A percentile compares a stretch with the other conserved stretches of the same genome.
Conservation (phyloP, 495 filamentous ascomycete genomes). For the Cenococcum geophilum region DNA sequence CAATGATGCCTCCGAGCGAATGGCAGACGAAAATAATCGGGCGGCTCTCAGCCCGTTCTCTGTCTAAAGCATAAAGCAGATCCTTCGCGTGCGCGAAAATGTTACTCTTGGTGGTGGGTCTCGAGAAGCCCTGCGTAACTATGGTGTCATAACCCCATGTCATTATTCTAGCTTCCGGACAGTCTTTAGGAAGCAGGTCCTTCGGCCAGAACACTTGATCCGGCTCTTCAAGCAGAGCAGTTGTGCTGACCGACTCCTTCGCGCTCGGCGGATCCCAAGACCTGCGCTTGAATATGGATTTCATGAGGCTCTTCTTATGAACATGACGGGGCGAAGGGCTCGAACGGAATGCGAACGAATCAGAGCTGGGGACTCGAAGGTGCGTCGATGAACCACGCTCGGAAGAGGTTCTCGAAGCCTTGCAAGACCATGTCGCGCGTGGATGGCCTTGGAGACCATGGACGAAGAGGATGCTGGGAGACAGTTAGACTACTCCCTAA, state of each 20-base stretch:
- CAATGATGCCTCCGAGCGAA: slow-evolving; percentile 4
- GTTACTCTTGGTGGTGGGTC: neutral
- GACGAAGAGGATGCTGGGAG: slow-evolving; percentile 11
- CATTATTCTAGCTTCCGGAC: neutral
- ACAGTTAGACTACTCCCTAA: too few species aligned
- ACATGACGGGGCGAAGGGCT: too few species aligned
- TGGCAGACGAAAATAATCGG: slow-evolving; percentile 7
- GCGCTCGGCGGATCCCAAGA: neutral
- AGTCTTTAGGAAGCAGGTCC: slow-evolving; percentile 3
- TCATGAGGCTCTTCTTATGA: neutral
- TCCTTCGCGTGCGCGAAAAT: neutral
- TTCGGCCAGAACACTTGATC: slow-evolving; percentile 8
- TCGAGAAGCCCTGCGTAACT: neutral
- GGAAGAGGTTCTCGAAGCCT: neutral
- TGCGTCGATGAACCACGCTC: too few species aligned
- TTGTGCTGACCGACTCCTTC: neutral
- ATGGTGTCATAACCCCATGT: slow-evolving; percentile 6
- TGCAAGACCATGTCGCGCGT: slow-evolving; percentile 3
- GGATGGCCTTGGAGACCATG: slow-evolving; percentile 10
- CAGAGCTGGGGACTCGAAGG: too few species aligned
- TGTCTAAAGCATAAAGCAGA: neutral
- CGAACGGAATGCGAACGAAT: too few species aligned
- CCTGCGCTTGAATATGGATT: neutral
- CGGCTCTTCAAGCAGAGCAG: neutral
- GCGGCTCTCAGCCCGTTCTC: neutral